Conservation (phyloP, 73 alveolate species). For the Paramecium tetraurelia region DNA sequence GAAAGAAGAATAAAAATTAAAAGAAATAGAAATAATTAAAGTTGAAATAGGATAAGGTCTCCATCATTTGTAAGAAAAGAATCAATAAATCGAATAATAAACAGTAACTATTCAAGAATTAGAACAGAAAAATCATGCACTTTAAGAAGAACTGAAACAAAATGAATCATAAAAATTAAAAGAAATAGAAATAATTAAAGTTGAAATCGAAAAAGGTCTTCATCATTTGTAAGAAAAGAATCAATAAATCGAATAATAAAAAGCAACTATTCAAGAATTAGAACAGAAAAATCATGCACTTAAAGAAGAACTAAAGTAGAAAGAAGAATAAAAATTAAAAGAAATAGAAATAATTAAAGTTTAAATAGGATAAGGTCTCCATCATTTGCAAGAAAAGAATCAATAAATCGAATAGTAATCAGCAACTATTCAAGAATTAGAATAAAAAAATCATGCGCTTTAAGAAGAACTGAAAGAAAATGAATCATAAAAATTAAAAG, state of each 20-base stretch:
- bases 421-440: not conserved
- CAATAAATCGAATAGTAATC: not conserved
- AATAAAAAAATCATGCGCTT: not conserved
- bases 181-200: not conserved
- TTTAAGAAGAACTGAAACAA: not conserved
- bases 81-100: not conserved
- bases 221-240: not conserved
- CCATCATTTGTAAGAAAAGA: not conserved
- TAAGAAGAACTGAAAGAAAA: not conserved
- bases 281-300: not conserved
- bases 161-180: not conserved
- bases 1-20: too few species aligned
- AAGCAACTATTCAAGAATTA: not conserved
- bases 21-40: not conserved
- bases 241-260: not conserved
- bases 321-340: too few species aligned
- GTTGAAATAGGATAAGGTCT: not conserved
- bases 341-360: not conserved
- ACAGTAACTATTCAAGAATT: not conserved
- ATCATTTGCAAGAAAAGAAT: not conserved
- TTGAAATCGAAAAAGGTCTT: not conserved
- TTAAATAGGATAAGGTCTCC: not conserved
- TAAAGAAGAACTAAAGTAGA: not conserved
- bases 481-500: not conserved
- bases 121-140: not conserved